These are phyloP conservation scores for Blastomyces gilchristii DNA, from an alignment of 2,329 filamentous ascomycete genomes.

Conservation along the genomic window DNA sequence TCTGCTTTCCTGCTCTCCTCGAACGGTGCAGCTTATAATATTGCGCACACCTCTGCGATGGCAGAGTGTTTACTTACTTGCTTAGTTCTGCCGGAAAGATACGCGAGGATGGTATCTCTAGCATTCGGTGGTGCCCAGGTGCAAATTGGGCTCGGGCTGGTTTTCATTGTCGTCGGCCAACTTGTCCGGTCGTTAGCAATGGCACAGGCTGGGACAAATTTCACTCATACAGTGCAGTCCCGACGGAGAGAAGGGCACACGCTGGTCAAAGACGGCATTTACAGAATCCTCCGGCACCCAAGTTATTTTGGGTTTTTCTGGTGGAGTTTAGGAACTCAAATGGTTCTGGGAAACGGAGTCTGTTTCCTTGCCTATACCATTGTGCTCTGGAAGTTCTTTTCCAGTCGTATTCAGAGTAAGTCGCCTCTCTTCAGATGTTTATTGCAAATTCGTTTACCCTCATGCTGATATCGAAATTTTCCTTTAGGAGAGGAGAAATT, in stretches of 20 bases:
- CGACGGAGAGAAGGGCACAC: conserved; percentile 59
- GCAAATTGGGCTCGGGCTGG: conserved; percentile 47
- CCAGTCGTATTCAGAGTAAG: conserved; percentile 54
- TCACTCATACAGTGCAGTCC: conserved; percentile 77
- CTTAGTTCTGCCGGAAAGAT: conserved; percentile 29
- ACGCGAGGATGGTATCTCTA: conserved; percentile 36
- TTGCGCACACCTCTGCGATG: conserved; percentile 67
- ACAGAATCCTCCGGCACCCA: conserved; percentile 67
- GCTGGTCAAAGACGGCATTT: conserved; percentile 77
- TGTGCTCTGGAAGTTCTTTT: conserved; percentile 82
- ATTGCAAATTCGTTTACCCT: conserved; percentile 5
- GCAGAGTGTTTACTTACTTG: conserved; percentile 52
- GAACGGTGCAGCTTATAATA: conserved; percentile 76
- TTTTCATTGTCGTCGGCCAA: conserved; percentile 61
- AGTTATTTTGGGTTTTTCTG: conserved; percentile 98
- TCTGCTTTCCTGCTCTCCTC: conserved; percentile 71
- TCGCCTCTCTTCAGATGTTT: conserved; percentile 16
- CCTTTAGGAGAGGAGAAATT: conserved; percentile 61
- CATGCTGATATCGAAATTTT: conserved; percentile 10
- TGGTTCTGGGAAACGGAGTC: conserved; percentile 74
- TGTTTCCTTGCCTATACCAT: conserved; percentile 64
- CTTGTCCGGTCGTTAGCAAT: conserved; percentile 69
- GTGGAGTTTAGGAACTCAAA: conserved; percentile 91
- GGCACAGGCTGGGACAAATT: conserved; percentile 77
- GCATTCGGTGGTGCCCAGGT: conserved; percentile 27